phyloP scores from a whole-genome alignment of 2,329 filamentous ascomycete genomes.

The Arthroderma sp. region DNA sequence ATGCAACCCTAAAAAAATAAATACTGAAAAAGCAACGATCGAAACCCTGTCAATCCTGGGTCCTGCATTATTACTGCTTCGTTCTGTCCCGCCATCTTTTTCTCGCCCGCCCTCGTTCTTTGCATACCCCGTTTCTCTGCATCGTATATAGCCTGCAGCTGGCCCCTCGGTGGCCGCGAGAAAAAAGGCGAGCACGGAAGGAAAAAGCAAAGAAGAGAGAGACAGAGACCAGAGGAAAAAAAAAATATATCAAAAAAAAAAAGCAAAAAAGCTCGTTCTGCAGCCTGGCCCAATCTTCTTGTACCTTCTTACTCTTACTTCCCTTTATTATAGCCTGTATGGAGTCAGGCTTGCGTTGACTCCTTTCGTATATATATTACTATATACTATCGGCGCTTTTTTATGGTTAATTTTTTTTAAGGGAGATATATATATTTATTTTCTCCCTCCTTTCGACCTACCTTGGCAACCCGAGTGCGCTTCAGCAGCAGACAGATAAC shows the following conservation, averaged over 20 bases:
- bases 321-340: too few relatives aligned
- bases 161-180: conserved; percentile 1
- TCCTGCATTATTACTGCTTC: conserved; percentile 2
- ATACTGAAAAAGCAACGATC: not conserved
- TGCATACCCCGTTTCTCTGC: not conserved
- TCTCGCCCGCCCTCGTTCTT: too few relatives aligned
- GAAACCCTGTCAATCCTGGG: conserved; percentile 1
- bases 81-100: not conserved
- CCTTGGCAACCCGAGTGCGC: too few relatives aligned
- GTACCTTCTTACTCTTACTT: too few relatives aligned
- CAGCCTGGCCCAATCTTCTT: too few relatives aligned
- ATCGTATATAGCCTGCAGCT: conserved; percentile 2
- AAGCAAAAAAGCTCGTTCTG: not conserved
- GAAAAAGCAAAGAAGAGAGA: not conserved
- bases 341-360: too few relatives aligned
- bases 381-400: too few relatives aligned
- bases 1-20: conserved; percentile 2
- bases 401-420: too few relatives aligned
- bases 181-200: not conserved
- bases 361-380: too few relatives aligned
- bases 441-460: too few relatives aligned
- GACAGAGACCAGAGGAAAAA: not conserved
- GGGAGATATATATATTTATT: too few relatives aligned
- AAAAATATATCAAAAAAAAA: conserved; percentile 1
- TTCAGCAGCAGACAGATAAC: too few relatives aligned